These are phyloP conservation scores for Olyra latifolia DNA, from an alignment of 176 grass and related monocot species.

Conservation along the genomic window DNA sequence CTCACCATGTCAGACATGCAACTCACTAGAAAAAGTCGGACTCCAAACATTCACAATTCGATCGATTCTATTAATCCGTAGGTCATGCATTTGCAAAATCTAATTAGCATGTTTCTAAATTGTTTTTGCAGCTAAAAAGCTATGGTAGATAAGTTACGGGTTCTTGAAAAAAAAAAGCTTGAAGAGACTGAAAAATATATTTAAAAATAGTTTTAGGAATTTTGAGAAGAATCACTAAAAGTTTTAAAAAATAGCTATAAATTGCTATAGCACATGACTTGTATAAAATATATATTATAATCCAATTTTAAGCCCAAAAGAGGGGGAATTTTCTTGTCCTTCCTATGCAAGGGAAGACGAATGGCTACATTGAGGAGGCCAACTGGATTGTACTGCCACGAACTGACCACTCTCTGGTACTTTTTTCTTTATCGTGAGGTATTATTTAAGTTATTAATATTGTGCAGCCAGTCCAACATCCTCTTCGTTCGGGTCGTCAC, in stretches of 20 bases:
- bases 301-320: too few relatives aligned
- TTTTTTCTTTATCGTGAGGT: neutral
- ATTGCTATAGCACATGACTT: too few relatives aligned
- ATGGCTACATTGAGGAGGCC: neutral
- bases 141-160: too few relatives aligned
- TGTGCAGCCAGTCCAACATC: conserved; percentile 3
- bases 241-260: too few relatives aligned
- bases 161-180: too few relatives aligned
- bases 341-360: neutral
- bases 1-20: neutral
- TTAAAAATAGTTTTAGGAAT: too few relatives aligned
- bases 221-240: too few relatives aligned
- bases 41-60: neutral
- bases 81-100: neutral
- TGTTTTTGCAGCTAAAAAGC: too few relatives aligned
- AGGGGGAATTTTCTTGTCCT: too few relatives aligned
- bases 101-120: neutral
- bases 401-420: neutral
- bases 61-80: neutral
- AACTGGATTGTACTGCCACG: neutral
- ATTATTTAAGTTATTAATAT: neutral
- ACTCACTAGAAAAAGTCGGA: neutral
- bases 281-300: too few relatives aligned
- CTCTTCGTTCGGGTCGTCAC: conserved; percentile 4
- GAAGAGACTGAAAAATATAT: too few relatives aligned